Percentiles rank a stretch among this genome's conserved stretches.
These are phyloP conservation scores for Pelargonium myrrhifolium DNA, from an alignment of 441 rosid species.

Conservation along the genomic window DNA sequence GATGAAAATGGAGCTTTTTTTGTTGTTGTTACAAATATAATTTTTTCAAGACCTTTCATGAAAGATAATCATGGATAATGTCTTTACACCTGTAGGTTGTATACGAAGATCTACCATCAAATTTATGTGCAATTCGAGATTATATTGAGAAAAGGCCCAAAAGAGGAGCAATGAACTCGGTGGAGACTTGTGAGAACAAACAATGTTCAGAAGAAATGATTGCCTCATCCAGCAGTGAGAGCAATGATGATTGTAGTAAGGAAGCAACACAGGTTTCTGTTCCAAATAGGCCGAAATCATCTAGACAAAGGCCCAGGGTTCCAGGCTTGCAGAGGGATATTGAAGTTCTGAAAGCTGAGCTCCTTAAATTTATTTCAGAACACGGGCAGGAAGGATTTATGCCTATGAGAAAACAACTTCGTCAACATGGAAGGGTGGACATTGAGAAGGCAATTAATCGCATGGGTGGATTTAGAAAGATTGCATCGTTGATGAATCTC, in stretches of 20 bases:
- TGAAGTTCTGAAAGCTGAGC: constrained; percentile 73
- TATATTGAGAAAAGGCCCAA: constrained; percentile 51
- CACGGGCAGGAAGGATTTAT: constrained; percentile 96
- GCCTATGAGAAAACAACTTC: constrained; percentile 98
- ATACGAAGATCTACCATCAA: constrained; percentile 98
- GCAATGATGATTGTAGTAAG: constrained; percentile 11
- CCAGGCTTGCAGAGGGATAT: constrained; percentile 83
- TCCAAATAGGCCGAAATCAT: constrained; percentile 23
- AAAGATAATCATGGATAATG: neutral
- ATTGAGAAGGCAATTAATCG: constrained; percentile 85
- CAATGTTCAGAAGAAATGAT: constrained; percentile 29
- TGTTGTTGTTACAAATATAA: neutral
- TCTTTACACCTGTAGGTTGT: constrained; percentile 45
- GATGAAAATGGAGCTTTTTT: neutral
- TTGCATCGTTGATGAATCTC: constrained; percentile 73
- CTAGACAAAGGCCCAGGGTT: constrained; percentile 56
- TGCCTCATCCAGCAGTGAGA: constrained; percentile 27
- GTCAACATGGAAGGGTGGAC: constrained; percentile 80
- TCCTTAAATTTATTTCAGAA: constrained; percentile 63
- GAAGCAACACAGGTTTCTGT: constrained; percentile 19
- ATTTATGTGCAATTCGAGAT: constrained; percentile 82
- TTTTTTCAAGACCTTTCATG: neutral
- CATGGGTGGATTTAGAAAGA: constrained; percentile 89
- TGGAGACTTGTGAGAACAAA: constrained; percentile 29
- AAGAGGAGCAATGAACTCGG: constrained; percentile 26